A percentile compares a stretch with the other conserved stretches of the same genome.
These are phyloP conservation scores for Mycena rebaudengoi DNA, from an alignment of 768 basidiomycete species.

Conservation along the genomic window DNA sequence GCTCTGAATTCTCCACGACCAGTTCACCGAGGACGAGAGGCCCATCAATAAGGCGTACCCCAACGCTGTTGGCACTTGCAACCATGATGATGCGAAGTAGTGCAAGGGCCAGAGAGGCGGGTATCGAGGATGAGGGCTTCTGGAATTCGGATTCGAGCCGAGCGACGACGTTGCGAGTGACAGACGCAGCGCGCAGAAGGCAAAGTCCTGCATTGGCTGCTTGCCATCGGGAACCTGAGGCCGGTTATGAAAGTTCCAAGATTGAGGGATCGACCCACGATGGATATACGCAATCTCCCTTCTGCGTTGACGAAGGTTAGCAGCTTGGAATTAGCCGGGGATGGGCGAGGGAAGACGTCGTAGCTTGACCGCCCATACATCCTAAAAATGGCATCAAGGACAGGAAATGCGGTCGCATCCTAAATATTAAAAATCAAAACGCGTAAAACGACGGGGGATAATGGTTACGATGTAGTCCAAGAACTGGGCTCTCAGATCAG, in stretches of 20 bases:
- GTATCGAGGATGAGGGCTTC: not conserved
- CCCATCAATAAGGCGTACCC: not conserved
- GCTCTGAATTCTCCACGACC: not conserved
- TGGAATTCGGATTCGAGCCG: not conserved
- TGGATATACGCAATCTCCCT: not conserved
- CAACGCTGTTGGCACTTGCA: not conserved
- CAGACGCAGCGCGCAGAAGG: not conserved
- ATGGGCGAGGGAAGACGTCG: conserved; percentile 3
- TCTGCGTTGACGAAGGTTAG: not conserved
- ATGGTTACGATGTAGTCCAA: not conserved
- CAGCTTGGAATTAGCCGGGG: not conserved
- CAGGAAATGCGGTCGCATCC: not conserved
- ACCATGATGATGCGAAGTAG: conserved; percentile 3
- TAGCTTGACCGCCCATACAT: not conserved
- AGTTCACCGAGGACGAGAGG: not conserved
- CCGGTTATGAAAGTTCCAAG: not conserved
- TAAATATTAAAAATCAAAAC: not conserved
- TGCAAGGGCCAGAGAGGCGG: not conserved
- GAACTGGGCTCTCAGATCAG: not conserved
- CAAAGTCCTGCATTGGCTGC: not conserved
- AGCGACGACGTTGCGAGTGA: not conserved
- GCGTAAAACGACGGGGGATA: not conserved
- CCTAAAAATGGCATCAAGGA: not conserved
- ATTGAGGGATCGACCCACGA: not conserved
- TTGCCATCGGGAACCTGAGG: conserved; percentile 3